Evolutionary conservation across 75 land plant genomes (phyloP).

Genomic region (Adiantum capillusveneris): DNA sequence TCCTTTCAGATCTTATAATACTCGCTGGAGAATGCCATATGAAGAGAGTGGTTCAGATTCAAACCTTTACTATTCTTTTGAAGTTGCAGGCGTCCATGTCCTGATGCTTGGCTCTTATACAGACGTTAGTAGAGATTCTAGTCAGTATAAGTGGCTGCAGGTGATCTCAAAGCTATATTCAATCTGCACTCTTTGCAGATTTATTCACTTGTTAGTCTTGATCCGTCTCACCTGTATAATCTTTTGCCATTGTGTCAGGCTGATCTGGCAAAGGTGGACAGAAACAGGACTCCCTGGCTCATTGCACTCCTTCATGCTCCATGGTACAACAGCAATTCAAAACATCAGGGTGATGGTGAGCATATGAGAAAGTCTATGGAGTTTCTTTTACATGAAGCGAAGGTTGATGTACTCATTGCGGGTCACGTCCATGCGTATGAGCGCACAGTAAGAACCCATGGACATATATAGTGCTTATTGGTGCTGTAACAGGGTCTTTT

Average conservation of each 20-base stretch:
- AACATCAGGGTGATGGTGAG: constrained; percentile 71
- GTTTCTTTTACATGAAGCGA: constrained; percentile 38
- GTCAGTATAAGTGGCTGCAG: constrained; percentile 86
- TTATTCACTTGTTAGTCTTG: background rate
- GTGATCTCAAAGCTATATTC: constrained; percentile 17
- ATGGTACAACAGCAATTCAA: constrained; percentile 85
- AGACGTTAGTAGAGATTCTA: constrained; percentile 60
- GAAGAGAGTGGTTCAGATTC: constrained; percentile 90
- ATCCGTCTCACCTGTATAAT: background rate
- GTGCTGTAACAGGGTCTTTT: too few species aligned
- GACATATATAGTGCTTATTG: too few species aligned
- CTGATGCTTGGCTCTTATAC: constrained; percentile 95
- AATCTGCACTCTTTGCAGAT: background rate
- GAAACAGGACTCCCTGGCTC: constrained; percentile 67
- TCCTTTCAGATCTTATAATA: constrained; percentile 66
- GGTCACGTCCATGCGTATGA: constrained; percentile 98
- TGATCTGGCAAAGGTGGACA: constrained; percentile 59
- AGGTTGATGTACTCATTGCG: constrained; percentile 61
- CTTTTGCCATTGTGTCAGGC: constrained; percentile 12
- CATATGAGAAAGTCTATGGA: constrained; percentile 71
- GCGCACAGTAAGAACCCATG: constrained; percentile 68
- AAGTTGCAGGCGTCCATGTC: constrained; percentile 82
- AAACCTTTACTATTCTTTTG: constrained; percentile 94
- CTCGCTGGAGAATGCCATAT: constrained; percentile 92
- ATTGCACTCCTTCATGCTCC: constrained; percentile 81